A percentile compares a stretch with the other conserved stretches of the same genome.
Evolutionary conservation across 108 stramenopile genomes (phyloP).

Genomic region (Hondaea fermentalgiana): DNA sequence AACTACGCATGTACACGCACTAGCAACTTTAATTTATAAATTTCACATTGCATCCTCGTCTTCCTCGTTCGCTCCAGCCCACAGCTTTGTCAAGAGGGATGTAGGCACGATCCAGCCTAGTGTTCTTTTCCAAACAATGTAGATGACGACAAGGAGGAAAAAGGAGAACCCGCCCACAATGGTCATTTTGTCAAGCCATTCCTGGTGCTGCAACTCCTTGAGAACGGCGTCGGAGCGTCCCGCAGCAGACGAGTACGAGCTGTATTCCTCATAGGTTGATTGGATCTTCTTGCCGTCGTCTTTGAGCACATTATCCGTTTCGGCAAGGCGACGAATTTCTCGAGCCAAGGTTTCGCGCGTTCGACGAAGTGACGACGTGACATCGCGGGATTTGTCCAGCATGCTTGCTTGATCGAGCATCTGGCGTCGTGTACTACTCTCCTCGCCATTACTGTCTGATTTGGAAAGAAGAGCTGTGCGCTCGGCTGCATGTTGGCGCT

Average conservation of each 20-base stretch:
- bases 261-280: background rate
- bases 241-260: background rate
- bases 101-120: background rate
- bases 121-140: constrained; percentile 7
- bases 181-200: background rate
- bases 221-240: background rate
- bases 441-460: background rate
- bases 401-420: background rate
- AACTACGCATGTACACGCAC: too few species aligned
- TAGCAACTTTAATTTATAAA: too few species aligned
- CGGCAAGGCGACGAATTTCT: background rate
- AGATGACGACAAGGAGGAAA: background rate
- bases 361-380: background rate
- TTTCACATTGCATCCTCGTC: too few species aligned
- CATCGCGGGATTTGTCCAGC: background rate
- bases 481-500: background rate
- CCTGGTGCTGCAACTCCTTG: background rate
- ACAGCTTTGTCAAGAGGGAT: background rate
- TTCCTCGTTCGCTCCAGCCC: too few species aligned
- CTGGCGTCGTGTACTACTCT: background rate
- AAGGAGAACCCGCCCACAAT: background rate
- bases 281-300: background rate
- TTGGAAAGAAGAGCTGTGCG: background rate
- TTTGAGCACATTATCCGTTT: background rate
- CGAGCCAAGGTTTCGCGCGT: background rate